Base-by-base conservation (phyloP, 192 early-diverging fungal genomes). In the Mortierella antarctica region DNA sequence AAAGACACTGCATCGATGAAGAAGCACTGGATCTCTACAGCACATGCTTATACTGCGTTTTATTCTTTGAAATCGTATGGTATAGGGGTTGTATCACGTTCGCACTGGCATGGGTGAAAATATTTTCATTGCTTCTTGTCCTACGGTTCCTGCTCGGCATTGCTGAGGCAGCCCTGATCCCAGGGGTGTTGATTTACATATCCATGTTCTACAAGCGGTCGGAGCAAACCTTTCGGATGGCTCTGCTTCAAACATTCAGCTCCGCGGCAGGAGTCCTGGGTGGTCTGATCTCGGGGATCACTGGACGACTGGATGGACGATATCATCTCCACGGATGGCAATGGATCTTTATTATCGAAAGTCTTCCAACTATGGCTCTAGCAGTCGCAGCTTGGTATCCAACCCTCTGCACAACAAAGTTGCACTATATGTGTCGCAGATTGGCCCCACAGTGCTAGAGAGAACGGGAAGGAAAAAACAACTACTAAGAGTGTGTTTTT, bases 231-330 rank as follows among this genome's bases (percentile, higher is more conserved):
- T 79, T 83, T 23, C 83, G 90, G 20, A 64, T 90, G 42, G 88
- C 87, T 6, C 45, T 86, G 10, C 85, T 89, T 11, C 87, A 83
- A 53, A 60, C 74, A 4, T 85, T 82, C 49, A 74, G 84, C 42
- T 83, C 83, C 4, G 65, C 85, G 17, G 88, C 87, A 14, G 86
- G 86, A 18, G 86, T 83, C 13, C 74, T 92, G 50, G 89, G 89
- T 44, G 92, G 90, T 50, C 62, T 92, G 17, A 63, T 91, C 60
- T 89, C 90, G 49, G 88, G 88, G 71, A 86, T 71, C 53, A 87
- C 91, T 53, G 71, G 80, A 18, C 60, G 83, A 57, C 71, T 93
- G 62, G 76, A 91, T 55, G 88, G 87, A 15, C 52, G 55, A 14
- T 56, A 70, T 6, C 68, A 84, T 7, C 50, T 90, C 10, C 39